Percentiles rank a stretch among this genome's conserved stretches.
phyloP scores from a whole-genome alignment of 192 early-diverging fungal genomes.

The Podochytrium sp. region DNA sequence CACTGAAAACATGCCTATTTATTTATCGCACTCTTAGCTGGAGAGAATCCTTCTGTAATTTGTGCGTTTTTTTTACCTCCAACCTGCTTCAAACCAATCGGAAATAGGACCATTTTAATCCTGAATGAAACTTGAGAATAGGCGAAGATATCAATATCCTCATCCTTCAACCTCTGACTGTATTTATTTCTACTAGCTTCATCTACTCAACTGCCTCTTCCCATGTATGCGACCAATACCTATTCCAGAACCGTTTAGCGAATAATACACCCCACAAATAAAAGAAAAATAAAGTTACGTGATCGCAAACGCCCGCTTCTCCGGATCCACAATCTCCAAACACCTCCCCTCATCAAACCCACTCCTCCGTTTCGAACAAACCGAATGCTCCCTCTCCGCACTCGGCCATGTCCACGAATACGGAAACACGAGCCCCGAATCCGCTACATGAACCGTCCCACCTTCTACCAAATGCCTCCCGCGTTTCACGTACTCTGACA shows the following conservation, averaged over 20 bases:
- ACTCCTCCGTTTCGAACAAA: neutral
- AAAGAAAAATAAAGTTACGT: neutral
- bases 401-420: slow-evolving; percentile 15
- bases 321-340: slow-evolving; percentile 15
- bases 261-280: neutral
- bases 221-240: slow-evolving; percentile 8
- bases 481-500: neutral
- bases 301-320: neutral
- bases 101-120: too few species aligned
- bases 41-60: too few species aligned
- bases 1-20: too few species aligned
- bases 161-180: neutral
- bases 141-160: neutral
- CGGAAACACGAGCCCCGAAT: neutral
- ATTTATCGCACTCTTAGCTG: too few species aligned
- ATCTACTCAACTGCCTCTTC: slow-evolving; percentile 1
- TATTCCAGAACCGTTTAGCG: neutral
- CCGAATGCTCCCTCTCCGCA: neutral
- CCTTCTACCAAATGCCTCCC: neutral
- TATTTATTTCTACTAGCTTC: neutral
- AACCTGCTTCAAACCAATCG: too few species aligned
- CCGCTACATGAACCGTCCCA: neutral
- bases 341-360: neutral
- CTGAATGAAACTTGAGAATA: too few species aligned
- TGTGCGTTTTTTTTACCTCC: too few species aligned